Conservation (phyloP, 495 filamentous ascomycete species). For the Parathielavia hyrcaniae region DNA sequence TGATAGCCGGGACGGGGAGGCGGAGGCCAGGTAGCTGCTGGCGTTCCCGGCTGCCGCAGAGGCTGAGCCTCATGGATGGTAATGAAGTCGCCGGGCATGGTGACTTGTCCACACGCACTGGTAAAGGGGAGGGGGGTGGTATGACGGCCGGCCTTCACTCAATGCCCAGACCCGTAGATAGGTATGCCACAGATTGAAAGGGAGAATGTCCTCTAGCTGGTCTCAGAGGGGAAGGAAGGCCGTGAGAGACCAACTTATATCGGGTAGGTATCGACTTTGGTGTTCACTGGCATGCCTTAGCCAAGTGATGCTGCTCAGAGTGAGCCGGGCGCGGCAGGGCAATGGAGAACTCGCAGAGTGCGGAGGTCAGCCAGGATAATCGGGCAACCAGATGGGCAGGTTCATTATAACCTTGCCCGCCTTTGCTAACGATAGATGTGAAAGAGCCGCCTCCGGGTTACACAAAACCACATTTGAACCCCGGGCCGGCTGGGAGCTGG, state of each 20-base stretch:
- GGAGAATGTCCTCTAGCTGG: neutral
- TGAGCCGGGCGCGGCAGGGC: slow-evolving; percentile 4
- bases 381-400: neutral
- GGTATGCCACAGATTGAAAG: neutral
- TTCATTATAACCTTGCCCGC: slow-evolving; percentile 1
- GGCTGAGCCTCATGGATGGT: slow-evolving; percentile 7
- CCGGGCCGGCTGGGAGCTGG: neutral
- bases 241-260: neutral
- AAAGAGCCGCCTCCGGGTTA: neutral
- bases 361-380: neutral
- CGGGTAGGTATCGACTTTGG: neutral
- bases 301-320: neutral
- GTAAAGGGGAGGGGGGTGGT: neutral
- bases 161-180: neutral
- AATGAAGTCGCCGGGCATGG: slow-evolving; percentile 8
- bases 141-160: neutral
- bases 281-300: too few species aligned
- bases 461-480: neutral
- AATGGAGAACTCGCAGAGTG: neutral
- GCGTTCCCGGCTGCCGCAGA: neutral
- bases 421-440: neutral
- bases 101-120: neutral
- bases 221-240: neutral
- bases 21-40: neutral
- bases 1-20: slow-evolving; percentile 1